phyloP scores from a whole-genome alignment of 1,139 yeast species.

The Kodamaea ohmeri region DNA sequence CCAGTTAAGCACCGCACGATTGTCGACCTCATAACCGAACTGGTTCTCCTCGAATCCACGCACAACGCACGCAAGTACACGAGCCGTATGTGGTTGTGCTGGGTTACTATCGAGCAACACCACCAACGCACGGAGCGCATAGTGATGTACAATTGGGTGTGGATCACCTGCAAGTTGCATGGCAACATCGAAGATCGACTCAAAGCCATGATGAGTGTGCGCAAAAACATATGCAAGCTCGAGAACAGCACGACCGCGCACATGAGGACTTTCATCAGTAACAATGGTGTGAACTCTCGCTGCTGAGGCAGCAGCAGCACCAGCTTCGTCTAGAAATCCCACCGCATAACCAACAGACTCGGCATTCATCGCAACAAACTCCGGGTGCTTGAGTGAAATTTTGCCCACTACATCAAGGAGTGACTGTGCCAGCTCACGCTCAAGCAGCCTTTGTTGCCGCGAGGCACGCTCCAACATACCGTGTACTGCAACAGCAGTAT shows the following conservation, averaged over 20 bases:
- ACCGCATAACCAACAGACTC: constrained; percentile 63
- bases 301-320: constrained; percentile 48
- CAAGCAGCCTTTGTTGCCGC: constrained; percentile 29
- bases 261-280: constrained; percentile 51
- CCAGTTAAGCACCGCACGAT: constrained; percentile 28
- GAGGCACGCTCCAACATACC: constrained; percentile 45
- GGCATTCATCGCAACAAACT: constrained; percentile 53
- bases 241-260: constrained; percentile 63
- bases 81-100: constrained; percentile 46
- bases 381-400: constrained; percentile 38
- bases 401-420: constrained; percentile 58
- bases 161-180: constrained; percentile 71
- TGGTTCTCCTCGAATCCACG: constrained; percentile 44
- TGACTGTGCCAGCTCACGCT: constrained; percentile 46
- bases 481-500: constrained; percentile 62
- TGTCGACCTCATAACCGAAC: constrained; percentile 44
- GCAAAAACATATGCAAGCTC: constrained; percentile 60
- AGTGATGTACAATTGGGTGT: constrained; percentile 77
- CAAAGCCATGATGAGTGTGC: constrained; percentile 31
- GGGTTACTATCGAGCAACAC: constrained; percentile 55
- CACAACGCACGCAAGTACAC: constrained; percentile 44
- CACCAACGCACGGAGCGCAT: constrained; percentile 61
- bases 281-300: constrained; percentile 61
- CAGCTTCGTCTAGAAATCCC: constrained; percentile 39
- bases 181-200: constrained; percentile 53